Evolutionary conservation across 2,329 filamentous ascomycete genomes (phyloP).

Genomic region (Lachnellula cervina): DNA sequence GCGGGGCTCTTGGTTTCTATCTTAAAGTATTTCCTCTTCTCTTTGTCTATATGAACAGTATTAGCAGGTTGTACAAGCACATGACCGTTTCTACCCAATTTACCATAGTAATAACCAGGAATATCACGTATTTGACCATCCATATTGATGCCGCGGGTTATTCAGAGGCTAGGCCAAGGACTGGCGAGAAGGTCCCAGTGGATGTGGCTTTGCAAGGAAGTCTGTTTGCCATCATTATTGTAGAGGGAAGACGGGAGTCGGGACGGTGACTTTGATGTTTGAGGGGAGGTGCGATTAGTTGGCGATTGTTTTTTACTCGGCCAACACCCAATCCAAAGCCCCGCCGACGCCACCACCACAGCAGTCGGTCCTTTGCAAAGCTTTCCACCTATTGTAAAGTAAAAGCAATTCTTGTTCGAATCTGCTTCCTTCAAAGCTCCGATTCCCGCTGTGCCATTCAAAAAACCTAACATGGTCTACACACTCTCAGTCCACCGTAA

Average conservation of each 20-base stretch:
- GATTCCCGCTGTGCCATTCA: neutral
- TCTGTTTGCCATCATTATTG: neutral
- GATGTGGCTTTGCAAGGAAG: too few relatives aligned
- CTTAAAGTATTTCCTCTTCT: slow-evolving; percentile 64
- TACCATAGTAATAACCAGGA: slow-evolving; percentile 53
- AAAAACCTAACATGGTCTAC: slow-evolving; percentile 58
- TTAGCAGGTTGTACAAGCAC: neutral
- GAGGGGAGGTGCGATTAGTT: neutral
- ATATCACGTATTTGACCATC: slow-evolving; percentile 31
- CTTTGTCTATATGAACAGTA: slow-evolving; percentile 39
- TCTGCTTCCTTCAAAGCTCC: slow-evolving; percentile 1
- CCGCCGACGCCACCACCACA: neutral
- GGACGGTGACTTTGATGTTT: neutral
- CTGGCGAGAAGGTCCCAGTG: slow-evolving; percentile 4
- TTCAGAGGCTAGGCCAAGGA: neutral
- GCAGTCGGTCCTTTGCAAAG: neutral
- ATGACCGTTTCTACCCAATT: neutral
- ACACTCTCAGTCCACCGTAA: slow-evolving; percentile 58
- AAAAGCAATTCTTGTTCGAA: neutral
- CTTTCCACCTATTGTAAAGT: neutral
- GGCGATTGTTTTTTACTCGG: neutral
- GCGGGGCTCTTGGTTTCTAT: slow-evolving; percentile 49
- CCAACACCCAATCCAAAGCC: neutral
- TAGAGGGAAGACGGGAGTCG: neutral
- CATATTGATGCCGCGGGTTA: neutral